Conservation (phyloP, 768 basidiomycete genomes). For the Hericium rajendrae region DNA sequence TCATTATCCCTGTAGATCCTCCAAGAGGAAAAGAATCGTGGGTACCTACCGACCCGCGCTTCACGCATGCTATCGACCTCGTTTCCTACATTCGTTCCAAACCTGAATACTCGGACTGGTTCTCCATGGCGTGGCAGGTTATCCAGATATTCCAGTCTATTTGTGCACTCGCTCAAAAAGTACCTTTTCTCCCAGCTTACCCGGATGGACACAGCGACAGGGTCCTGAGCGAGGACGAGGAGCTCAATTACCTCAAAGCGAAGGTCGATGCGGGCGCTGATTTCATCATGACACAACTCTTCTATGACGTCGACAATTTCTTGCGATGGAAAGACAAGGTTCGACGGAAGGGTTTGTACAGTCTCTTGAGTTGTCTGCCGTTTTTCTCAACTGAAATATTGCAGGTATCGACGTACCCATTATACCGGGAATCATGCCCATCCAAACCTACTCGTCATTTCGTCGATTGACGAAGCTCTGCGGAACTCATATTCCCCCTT, state of each 20-base stretch:
- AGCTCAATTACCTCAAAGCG: constrained; percentile 63
- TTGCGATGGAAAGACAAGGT: constrained; percentile 68
- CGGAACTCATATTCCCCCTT: constrained; percentile 63
- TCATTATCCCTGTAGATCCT: constrained; percentile 49
- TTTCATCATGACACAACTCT: constrained; percentile 92
- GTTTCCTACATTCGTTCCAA: constrained; percentile 78
- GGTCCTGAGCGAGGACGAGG: constrained; percentile 43
- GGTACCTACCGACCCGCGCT: constrained; percentile 76
- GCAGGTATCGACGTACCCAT: constrained; percentile 84
- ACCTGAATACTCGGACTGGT: constrained; percentile 69
- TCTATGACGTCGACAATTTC: constrained; percentile 92
- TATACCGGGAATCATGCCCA: constrained; percentile 95
- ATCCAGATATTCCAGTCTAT: constrained; percentile 5
- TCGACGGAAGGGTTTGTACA: constrained; percentile 49
- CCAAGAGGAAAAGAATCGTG: constrained; percentile 91
- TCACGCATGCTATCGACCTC: constrained; percentile 81
- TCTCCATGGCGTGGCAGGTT: constrained; percentile 96
- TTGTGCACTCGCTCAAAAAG: background rate
- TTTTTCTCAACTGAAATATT: background rate
- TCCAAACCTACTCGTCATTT: constrained; percentile 94
- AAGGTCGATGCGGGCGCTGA: constrained; percentile 95
- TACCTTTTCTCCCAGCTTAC: constrained; percentile 46
- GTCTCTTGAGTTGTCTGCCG: background rate
- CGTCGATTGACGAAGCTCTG: constrained; percentile 85
- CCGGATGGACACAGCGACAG: constrained; percentile 81